Evolutionary conservation across 768 basidiomycete species (phyloP).

Genomic region (Mycena polygramma): DNA sequence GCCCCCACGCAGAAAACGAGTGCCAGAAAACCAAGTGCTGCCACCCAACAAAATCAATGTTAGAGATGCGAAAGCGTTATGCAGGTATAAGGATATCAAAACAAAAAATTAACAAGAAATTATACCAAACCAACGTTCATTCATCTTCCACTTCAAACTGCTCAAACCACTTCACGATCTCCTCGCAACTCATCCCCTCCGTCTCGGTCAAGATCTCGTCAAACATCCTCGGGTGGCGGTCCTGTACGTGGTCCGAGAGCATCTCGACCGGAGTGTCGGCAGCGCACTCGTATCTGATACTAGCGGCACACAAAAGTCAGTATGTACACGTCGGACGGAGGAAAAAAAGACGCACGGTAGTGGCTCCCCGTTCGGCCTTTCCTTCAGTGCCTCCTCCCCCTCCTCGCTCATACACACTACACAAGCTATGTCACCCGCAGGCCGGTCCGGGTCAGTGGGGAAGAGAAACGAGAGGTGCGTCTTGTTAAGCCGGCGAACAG

Average conservation of each 20-base stretch:
- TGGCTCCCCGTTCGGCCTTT: too few relatives aligned
- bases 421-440: background rate
- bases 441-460: background rate
- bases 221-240: background rate
- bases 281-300: background rate
- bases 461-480: background rate
- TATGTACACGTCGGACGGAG: too few relatives aligned
- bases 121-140: background rate
- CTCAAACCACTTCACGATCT: slow-evolving; percentile 4
- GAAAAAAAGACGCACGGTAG: too few relatives aligned
- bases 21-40: too few relatives aligned
- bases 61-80: too few relatives aligned
- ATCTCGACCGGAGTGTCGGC: background rate
- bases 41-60: too few relatives aligned
- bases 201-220: background rate
- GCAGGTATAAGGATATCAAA: too few relatives aligned
- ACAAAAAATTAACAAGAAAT: too few relatives aligned
- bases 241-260: slow-evolving; percentile 2
- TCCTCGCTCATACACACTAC: background rate
- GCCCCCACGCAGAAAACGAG: too few relatives aligned
- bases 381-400: too few relatives aligned
- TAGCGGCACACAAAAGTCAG: background rate
- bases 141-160: background rate
- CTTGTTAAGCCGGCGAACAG: background rate
- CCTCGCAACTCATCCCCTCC: slow-evolving; percentile 1